Conservation (phyloP, 345 rosid species). For the Citrus cavaleriei region DNA sequence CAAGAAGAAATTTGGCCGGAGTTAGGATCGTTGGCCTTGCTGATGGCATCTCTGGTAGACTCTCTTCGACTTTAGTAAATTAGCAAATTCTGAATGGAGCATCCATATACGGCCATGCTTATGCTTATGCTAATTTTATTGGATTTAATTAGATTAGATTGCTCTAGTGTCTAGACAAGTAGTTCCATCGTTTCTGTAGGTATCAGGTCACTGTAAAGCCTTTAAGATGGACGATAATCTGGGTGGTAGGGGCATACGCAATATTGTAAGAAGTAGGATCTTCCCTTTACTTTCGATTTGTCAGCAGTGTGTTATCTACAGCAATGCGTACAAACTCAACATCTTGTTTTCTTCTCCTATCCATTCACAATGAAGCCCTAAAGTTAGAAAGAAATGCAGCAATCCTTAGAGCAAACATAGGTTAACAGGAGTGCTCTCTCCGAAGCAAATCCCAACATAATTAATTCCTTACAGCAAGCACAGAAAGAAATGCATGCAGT, state of each 20-base stretch:
- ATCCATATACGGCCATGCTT: too few relatives aligned
- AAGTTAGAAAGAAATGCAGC: too few relatives aligned
- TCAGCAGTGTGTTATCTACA: not conserved
- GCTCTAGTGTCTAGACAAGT: too few relatives aligned
- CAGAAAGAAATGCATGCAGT: too few relatives aligned
- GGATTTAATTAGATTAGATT: too few relatives aligned
- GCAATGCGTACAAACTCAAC: constrained; percentile 7
- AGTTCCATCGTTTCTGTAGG: not conserved
- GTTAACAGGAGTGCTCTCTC: not conserved
- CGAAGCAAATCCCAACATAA: too few relatives aligned
- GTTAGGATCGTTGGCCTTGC: constrained; percentile 17
- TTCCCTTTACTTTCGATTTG: not conserved
- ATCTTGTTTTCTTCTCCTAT: constrained; percentile 17
- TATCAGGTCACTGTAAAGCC: not conserved
- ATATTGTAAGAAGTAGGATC: constrained; percentile 5
- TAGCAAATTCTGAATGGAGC: not conserved
- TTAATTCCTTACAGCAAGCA: too few relatives aligned
- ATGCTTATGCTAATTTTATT: too few relatives aligned
- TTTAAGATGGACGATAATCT: not conserved
- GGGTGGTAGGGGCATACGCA: constrained; percentile 2
- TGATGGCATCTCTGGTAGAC: constrained; percentile 19
- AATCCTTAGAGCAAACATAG: too few relatives aligned
- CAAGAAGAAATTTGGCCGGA: not conserved
- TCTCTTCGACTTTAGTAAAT: not conserved
- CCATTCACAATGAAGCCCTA: not conserved